Evolutionary conservation across 2,329 filamentous ascomycete genomes (phyloP).

Genomic region (Stemphylium beticola): DNA sequence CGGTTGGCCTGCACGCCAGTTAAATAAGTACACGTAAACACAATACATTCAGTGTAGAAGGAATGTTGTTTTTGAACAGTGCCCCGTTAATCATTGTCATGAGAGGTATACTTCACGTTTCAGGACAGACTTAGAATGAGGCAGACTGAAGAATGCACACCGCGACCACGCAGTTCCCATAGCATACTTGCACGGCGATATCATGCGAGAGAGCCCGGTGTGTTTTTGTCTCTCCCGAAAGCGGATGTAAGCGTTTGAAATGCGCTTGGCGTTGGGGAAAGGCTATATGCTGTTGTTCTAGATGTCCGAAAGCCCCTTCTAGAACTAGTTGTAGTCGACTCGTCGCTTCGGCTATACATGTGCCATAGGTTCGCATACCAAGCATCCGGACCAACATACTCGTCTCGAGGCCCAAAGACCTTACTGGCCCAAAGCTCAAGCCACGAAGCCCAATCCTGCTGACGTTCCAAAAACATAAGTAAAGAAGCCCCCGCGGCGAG

Average conservation of each 20-base stretch:
- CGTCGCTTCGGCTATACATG: slow-evolving; percentile 1
- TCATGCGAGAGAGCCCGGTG: background rate
- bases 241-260: no score
- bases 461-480: slow-evolving; percentile 4
- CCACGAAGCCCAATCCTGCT: slow-evolving; percentile 1
- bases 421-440: background rate
- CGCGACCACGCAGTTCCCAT: background rate
- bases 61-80: background rate
- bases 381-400: background rate
- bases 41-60: background rate
- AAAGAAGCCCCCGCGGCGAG: slow-evolving; percentile 4
- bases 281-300: background rate
- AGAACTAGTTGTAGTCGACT: background rate
- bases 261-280: background rate
- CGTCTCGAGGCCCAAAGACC: background rate
- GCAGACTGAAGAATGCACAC: background rate
- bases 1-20: background rate
- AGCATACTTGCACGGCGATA: background rate
- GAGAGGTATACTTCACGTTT: background rate
- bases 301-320: background rate
- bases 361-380: background rate
- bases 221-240: no score
- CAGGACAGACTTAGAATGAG: background rate
- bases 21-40: background rate
- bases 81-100: background rate